These are phyloP conservation scores for Pseudopyrenochaeta lycopersici DNA, from an alignment of 2,329 filamentous ascomycete genomes.

Conservation along the genomic window DNA sequence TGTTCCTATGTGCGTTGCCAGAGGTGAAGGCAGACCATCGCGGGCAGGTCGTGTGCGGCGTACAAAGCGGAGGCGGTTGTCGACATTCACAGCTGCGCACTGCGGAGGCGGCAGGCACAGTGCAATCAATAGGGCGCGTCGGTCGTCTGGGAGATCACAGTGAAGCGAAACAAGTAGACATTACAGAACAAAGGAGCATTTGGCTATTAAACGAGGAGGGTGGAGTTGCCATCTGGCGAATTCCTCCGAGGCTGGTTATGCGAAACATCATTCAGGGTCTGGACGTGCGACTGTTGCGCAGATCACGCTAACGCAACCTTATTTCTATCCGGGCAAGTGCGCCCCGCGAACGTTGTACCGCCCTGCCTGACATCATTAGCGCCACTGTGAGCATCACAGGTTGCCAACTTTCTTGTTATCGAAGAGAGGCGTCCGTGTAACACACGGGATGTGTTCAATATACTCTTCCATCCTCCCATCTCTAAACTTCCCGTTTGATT, in stretches of 20 bases:
- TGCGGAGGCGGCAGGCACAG: conserved; percentile 7
- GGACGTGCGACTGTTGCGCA: conserved; percentile 13
- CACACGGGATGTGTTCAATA: conserved; percentile 4
- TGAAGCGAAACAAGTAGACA: background rate
- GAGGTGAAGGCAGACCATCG: conserved; percentile 39
- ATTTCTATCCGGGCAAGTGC: conserved; percentile 22
- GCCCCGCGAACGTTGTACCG: conserved; percentile 15
- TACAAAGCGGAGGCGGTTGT: conserved; percentile 20
- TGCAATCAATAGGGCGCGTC: conserved; percentile 11
- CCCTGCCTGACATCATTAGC: conserved; percentile 36
- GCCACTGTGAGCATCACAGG: conserved; percentile 20
- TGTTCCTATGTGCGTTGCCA: conserved; percentile 19
- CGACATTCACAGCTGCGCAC: conserved; percentile 25
- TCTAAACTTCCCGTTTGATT: background rate
- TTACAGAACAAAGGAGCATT: conserved; percentile 5
- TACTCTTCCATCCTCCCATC: background rate
- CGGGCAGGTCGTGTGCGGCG: conserved; percentile 30
- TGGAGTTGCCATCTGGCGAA: conserved; percentile 16
- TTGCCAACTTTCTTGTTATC: conserved; percentile 23
- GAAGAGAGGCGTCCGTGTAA: conserved; percentile 1
- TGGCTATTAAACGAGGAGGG: conserved; percentile 3
- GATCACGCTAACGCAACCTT: conserved; percentile 35
- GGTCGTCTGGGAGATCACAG: background rate
- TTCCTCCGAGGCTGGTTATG: conserved; percentile 16
- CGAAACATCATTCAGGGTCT: conserved; percentile 34